phyloP scores from a whole-genome alignment of 1,139 yeast genomes.

The Debaryomyces sp. region DNA sequence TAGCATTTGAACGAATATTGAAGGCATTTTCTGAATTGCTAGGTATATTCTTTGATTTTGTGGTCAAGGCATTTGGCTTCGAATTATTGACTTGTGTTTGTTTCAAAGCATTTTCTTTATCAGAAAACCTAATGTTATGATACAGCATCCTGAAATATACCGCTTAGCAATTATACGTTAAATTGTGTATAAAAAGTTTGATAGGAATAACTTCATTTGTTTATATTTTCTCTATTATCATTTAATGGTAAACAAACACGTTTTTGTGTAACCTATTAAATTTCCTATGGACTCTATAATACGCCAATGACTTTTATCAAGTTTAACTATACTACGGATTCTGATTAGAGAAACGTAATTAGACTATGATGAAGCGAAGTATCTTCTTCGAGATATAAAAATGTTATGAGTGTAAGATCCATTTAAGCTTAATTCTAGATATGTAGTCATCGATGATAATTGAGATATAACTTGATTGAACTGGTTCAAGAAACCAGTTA shows the following conservation, averaged over 20 bases:
- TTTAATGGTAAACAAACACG: not conserved
- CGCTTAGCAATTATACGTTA: not conserved
- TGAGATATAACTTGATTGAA: not conserved
- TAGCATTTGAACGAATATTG: conserved; percentile 2
- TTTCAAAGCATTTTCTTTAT: conserved; percentile 17
- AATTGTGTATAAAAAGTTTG: conserved; percentile 8
- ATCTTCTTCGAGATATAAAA: not conserved
- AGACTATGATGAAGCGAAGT: not conserved
- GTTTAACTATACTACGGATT: not conserved
- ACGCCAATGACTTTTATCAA: not conserved
- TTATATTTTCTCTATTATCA: conserved; percentile 4
- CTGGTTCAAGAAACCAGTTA: not conserved
- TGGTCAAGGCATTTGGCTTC: conserved; percentile 4
- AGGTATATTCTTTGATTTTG: conserved; percentile 5
- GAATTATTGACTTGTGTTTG: not conserved
- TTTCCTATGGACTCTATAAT: not conserved
- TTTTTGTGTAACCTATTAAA: not conserved
- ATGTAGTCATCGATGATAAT: not conserved
- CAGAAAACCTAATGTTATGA: conserved; percentile 7
- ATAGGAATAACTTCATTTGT: conserved; percentile 10
- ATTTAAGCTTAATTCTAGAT: not conserved
- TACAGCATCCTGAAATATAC: conserved; percentile 4
- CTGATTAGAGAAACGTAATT: not conserved
- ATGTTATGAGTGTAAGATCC: not conserved
- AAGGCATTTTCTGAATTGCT: conserved; percentile 5